Evolutionary conservation across 805 yeast species (phyloP).

Genomic region (Metschnikowia colocasiae): DNA sequence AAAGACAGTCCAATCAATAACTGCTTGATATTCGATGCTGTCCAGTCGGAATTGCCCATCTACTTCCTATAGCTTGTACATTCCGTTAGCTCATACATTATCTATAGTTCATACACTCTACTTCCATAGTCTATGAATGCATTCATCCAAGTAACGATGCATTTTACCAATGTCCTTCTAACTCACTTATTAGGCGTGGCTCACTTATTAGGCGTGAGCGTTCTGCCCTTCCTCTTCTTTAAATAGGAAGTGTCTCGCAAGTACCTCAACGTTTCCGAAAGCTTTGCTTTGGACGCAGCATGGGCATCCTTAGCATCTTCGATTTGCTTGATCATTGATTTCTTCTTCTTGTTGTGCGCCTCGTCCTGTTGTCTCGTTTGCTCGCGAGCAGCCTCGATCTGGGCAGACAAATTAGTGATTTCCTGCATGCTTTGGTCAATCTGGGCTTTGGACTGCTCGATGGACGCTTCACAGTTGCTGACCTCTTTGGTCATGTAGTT

Average conservation of each 20-base stretch:
- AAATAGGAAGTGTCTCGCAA: conserved; percentile 39
- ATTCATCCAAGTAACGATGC: background rate
- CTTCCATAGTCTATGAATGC: no score
- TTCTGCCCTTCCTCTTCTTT: conserved; percentile 41
- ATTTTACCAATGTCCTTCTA: no score
- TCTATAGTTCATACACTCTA: background rate
- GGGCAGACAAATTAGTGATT: conserved; percentile 17
- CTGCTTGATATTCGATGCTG: conserved; percentile 71
- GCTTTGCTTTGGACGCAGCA: conserved; percentile 24
- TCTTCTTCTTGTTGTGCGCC: conserved; percentile 22
- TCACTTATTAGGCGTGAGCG: conserved; percentile 25
- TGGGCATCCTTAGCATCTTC: conserved; percentile 23
- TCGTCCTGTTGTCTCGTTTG: conserved; percentile 21
- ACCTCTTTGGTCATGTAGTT: conserved; percentile 62
- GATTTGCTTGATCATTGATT: conserved; percentile 16
- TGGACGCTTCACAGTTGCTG: conserved; percentile 48
- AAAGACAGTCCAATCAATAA: conserved; percentile 82
- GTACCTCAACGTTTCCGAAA: conserved; percentile 33
- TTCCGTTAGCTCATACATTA: conserved; percentile 55
- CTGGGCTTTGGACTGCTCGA: conserved; percentile 40
- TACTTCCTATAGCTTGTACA: conserved; percentile 28
- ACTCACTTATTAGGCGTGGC: no score
- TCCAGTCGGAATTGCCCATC: conserved; percentile 70
- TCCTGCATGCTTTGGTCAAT: conserved; percentile 23
- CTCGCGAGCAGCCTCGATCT: conserved; percentile 20